Conservation (phyloP, 345 rosid genomes). For the Punica granatum region DNA sequence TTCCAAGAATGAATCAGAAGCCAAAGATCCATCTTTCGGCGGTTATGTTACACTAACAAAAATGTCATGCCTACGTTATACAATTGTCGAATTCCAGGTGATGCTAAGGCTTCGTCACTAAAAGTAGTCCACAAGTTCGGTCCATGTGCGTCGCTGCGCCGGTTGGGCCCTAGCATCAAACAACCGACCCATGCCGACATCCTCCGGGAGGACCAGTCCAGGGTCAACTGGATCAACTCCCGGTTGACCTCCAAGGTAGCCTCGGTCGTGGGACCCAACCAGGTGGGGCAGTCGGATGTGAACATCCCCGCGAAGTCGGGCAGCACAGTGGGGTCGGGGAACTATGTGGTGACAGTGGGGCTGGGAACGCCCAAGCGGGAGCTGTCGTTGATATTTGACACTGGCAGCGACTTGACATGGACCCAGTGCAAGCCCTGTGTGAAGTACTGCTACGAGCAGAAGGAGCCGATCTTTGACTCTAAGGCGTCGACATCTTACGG, state of each 20-base stretch:
- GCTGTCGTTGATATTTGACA: constrained; percentile 45
- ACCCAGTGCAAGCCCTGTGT: constrained; percentile 55
- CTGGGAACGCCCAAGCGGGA: constrained; percentile 51
- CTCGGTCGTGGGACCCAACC: not conserved
- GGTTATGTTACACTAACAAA: not conserved
- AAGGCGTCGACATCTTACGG: constrained; percentile 39
- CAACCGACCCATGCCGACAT: constrained; percentile 32
- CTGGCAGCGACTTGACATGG: constrained; percentile 74
- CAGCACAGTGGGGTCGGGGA: constrained; percentile 36
- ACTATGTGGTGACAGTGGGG: constrained; percentile 49
- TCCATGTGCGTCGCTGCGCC: constrained; percentile 37
- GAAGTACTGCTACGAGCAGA: constrained; percentile 38
- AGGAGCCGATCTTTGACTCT: constrained; percentile 47
- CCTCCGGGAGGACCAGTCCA: constrained; percentile 49
- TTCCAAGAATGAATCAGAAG: too few species aligned
- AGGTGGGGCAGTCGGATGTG: constrained; percentile 7
- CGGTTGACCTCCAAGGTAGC: constrained; percentile 20
- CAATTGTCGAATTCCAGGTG: not conserved
- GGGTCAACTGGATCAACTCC: constrained; percentile 55
- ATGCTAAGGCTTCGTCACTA: constrained; percentile 29
- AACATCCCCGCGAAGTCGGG: constrained; percentile 59
- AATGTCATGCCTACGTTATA: too few species aligned
- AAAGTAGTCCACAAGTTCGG: constrained; percentile 62
- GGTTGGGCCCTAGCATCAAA: not conserved
- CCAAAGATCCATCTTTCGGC: too few species aligned